phyloP scores from a whole-genome alignment of 2,329 filamentous ascomycete genomes.

The Calonectria naviculata region DNA sequence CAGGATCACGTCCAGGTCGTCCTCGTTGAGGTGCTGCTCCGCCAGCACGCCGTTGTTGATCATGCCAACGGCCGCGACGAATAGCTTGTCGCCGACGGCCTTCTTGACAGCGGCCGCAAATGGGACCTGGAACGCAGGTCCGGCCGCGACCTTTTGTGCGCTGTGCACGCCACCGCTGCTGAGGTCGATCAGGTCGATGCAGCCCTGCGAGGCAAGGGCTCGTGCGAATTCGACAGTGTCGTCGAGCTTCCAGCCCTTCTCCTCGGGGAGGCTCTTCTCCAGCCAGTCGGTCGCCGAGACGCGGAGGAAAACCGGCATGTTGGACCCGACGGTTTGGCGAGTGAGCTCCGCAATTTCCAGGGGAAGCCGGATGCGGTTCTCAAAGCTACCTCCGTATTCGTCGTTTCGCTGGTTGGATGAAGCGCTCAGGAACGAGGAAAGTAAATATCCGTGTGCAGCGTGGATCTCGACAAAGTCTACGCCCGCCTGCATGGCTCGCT shows the following conservation, averaged over 20 bases:
- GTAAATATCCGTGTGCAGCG: background rate
- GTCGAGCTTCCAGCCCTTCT: background rate
- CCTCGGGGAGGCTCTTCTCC: background rate
- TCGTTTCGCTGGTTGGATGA: background rate
- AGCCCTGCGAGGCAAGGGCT: background rate
- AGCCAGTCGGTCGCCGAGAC: background rate
- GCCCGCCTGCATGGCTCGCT: background rate
- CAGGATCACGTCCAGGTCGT: background rate
- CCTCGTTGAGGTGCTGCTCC: background rate
- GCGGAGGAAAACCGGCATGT: background rate
- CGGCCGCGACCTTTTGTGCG: background rate
- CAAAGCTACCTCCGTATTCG: background rate
- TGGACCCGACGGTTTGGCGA: background rate
- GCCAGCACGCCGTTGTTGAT: background rate
- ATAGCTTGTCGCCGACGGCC: background rate
- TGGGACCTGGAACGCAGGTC: background rate
- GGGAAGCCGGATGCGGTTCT: background rate
- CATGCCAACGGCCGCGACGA: background rate
- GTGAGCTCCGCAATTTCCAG: background rate
- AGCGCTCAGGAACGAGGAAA: background rate
- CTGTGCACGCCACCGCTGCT: background rate
- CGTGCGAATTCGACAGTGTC: background rate
- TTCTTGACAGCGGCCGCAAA: background rate
- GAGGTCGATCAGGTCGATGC: background rate
- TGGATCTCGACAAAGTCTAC: background rate